Evolutionary conservation across 768 basidiomycete genomes (phyloP).

Genomic region (Serendipita sp.): DNA sequence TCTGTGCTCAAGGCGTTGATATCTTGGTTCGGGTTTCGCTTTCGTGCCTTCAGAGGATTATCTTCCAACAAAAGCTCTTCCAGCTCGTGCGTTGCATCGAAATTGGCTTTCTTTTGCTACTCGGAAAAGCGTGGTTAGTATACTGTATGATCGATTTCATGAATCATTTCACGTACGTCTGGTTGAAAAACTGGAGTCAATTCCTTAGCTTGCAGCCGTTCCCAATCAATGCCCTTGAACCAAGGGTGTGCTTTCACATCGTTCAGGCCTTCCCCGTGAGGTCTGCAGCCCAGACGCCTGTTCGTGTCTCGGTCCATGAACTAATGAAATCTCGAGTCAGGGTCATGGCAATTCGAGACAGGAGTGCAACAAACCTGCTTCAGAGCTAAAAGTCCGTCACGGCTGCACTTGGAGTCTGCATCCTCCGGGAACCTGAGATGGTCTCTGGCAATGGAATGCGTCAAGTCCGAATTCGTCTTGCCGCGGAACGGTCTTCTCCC

Average conservation of each 20-base stretch:
- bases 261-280: constrained; percentile 61
- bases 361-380: constrained; percentile 42
- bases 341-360: constrained; percentile 1
- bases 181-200: constrained; percentile 74
- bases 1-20: constrained; percentile 72
- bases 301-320: constrained; percentile 73
- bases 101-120: constrained; percentile 97
- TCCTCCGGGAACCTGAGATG: constrained; percentile 81
- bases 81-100: constrained; percentile 95
- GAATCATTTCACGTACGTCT: constrained; percentile 60
- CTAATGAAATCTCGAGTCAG: constrained; percentile 26
- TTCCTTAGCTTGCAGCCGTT: constrained; percentile 44
- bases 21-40: constrained; percentile 81
- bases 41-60: constrained; percentile 89
- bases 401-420: constrained; percentile 61
- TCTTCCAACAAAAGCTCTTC: constrained; percentile 93
- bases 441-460: constrained; percentile 84
- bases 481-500: constrained; percentile 88
- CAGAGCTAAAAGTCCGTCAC: constrained; percentile 61
- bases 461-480: constrained; percentile 81
- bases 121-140: not conserved
- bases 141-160: not conserved
- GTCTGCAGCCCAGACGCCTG: constrained; percentile 69
- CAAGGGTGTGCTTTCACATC: constrained; percentile 72
- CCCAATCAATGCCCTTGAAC: constrained; percentile 76